Percentiles rank a stretch among this genome's conserved stretches.
phyloP scores from a whole-genome alignment of 2,329 filamentous ascomycete species.

The Corynespora cassiicola region DNA sequence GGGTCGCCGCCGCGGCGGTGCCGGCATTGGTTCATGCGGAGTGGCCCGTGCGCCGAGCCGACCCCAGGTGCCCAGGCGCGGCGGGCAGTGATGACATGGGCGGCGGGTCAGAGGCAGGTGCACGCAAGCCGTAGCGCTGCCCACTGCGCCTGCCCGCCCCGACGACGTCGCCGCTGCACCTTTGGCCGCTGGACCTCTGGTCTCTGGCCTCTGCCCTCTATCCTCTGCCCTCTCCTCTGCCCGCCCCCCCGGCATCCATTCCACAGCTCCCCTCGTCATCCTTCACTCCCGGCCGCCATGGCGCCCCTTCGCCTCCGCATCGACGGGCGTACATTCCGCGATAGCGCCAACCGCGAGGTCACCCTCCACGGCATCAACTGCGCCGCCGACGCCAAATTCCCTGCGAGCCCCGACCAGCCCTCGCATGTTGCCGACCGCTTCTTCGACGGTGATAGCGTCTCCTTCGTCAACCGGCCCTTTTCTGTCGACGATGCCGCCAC shows the following conservation, averaged over 20 bases:
- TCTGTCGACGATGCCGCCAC: constrained; percentile 79
- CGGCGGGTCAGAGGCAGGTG: neutral
- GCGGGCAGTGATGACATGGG: constrained; percentile 5
- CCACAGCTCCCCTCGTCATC: constrained; percentile 4
- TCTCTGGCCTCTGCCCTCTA: neutral
- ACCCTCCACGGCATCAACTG: constrained; percentile 93
- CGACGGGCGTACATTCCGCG: constrained; percentile 84
- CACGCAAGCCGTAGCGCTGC: constrained; percentile 5
- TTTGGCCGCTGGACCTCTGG: too few species aligned
- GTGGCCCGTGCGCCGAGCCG: constrained; percentile 1
- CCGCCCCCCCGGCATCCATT: too few species aligned
- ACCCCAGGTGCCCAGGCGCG: constrained; percentile 1
- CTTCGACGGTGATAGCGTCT: constrained; percentile 91
- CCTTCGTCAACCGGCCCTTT: constrained; percentile 88
- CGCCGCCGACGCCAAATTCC: constrained; percentile 88
- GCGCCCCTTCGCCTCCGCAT: constrained; percentile 78
- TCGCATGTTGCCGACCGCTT: constrained; percentile 81
- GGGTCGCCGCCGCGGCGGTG: too few species aligned
- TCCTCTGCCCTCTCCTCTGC: constrained; percentile 4
- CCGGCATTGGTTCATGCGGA: constrained; percentile 7
- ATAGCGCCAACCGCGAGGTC: constrained; percentile 81
- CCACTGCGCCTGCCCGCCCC: constrained; percentile 4
- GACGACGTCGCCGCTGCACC: too few species aligned
- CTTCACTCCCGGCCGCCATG: constrained; percentile 58
- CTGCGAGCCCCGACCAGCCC: constrained; percentile 78